Evolutionary conservation across 495 filamentous ascomycete genomes (phyloP).

Genomic region (Cercophora newfieldiana): DNA sequence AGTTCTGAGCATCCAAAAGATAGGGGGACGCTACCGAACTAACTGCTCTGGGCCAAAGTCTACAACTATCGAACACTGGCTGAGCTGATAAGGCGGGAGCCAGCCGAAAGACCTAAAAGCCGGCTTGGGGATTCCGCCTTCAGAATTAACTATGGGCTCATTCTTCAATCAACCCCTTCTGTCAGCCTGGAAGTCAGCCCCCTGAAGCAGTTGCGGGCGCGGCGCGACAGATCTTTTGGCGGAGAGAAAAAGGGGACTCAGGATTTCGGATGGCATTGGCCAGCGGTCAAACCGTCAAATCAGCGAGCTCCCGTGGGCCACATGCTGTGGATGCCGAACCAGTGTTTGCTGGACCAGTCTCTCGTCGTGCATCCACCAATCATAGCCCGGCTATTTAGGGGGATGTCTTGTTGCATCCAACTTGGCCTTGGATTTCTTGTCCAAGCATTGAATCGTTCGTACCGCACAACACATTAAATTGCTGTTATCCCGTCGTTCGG

Average conservation of each 20-base stretch:
- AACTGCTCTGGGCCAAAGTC: neutral
- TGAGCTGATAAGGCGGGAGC: too few relatives aligned
- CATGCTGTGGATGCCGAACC: slow-evolving; percentile 17
- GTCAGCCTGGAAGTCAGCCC: neutral
- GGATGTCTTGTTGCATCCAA: neutral
- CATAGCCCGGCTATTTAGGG: neutral
- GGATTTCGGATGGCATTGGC: slow-evolving; percentile 6
- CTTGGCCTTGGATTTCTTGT: neutral
- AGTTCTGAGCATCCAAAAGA: neutral
- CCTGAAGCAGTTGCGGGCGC: neutral
- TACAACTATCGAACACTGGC: neutral
- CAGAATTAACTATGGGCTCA: too few relatives aligned
- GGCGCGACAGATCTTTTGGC: neutral
- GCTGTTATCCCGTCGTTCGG: too few relatives aligned
- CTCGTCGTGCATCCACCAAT: neutral
- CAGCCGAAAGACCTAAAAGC: neutral
- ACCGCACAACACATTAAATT: neutral
- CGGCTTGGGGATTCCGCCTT: neutral
- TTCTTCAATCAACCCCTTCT: too few relatives aligned
- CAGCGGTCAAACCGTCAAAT: slow-evolving; percentile 20
- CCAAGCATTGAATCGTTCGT: neutral
- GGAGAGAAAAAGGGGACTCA: neutral
- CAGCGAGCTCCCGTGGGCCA: slow-evolving; percentile 24
- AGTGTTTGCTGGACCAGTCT: neutral
- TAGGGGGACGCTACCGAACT: neutral